A percentile compares a stretch with the other conserved stretches of the same genome.
phyloP scores from a whole-genome alignment of 2,329 filamentous ascomycete species.

The Aspergillus novoparasiticus region DNA sequence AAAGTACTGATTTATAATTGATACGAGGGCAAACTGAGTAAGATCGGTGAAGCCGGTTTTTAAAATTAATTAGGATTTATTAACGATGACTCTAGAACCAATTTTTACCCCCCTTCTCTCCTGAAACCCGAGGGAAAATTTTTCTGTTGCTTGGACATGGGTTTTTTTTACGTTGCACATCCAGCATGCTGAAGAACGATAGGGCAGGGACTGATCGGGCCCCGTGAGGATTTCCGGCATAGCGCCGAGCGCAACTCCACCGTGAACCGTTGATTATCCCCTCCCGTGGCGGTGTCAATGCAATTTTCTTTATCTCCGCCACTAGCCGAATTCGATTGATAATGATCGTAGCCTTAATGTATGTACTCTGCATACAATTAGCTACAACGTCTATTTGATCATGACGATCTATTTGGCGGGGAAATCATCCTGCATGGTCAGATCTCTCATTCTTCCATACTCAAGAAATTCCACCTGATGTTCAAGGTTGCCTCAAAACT shows the following conservation, averaged over 20 bases:
- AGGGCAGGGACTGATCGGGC: slow-evolving; percentile 21
- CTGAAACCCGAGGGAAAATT: slow-evolving; percentile 10
- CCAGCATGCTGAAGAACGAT: slow-evolving; percentile 19
- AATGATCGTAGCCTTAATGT: not conserved
- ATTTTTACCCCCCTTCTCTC: not conserved
- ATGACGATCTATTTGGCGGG: not conserved
- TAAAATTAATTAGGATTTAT: slow-evolving; percentile 1
- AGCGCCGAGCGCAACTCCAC: slow-evolving; percentile 16
- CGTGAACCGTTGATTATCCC: not conserved
- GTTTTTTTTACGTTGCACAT: slow-evolving; percentile 34
- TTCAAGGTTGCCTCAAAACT: too few species aligned
- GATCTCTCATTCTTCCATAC: not conserved
- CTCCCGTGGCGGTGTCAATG: not conserved
- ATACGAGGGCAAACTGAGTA: not conserved
- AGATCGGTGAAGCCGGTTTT: not conserved
- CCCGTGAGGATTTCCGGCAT: slow-evolving; percentile 20
- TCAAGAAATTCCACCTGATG: too few species aligned
- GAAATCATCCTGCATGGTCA: not conserved
- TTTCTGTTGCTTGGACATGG: slow-evolving; percentile 13
- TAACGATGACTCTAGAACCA: not conserved
- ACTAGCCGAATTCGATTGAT: slow-evolving; percentile 8
- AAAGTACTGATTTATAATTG: slow-evolving; percentile 21
- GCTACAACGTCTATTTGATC: not conserved
- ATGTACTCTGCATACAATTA: not conserved
- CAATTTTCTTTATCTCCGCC: slow-evolving; percentile 4